phyloP scores from a whole-genome alignment of 805 yeast genomes.

The Alloascoidea hylecoeti region DNA sequence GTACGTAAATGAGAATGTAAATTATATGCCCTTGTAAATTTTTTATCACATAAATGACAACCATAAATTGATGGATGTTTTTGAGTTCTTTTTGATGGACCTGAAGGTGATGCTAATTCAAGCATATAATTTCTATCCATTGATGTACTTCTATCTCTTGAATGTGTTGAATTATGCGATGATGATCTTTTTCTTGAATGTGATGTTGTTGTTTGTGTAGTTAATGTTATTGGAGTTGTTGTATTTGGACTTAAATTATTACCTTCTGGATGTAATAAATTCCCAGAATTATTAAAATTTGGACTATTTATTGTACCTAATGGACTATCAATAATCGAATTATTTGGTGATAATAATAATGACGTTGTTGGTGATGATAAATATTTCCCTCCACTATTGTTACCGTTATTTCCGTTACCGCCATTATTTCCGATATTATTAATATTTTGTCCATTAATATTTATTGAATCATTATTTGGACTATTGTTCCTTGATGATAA shows the following conservation, averaged over 20 bases:
- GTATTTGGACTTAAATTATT: too few relatives aligned
- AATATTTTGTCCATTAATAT: too few relatives aligned
- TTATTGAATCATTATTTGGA: too few relatives aligned
- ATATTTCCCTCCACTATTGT: background rate
- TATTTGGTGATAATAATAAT: background rate
- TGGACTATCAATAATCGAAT: background rate
- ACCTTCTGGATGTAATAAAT: background rate
- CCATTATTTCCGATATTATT: too few relatives aligned
- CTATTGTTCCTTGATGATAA: background rate
- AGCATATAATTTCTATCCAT: slow-evolving; percentile 37
- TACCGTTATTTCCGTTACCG: too few relatives aligned
- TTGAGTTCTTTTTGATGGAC: slow-evolving; percentile 39
- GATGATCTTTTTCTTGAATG: slow-evolving; percentile 6
- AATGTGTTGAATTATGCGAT: slow-evolving; percentile 5
- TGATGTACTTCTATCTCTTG: slow-evolving; percentile 12
- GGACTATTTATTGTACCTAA: background rate
- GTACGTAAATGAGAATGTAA: slow-evolving; percentile 84
- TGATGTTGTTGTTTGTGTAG: too few relatives aligned
- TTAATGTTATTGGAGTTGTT: too few relatives aligned
- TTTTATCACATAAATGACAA: slow-evolving; percentile 75
- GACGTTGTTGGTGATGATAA: slow-evolving; percentile 1
- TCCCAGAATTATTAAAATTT: background rate
- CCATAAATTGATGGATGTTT: slow-evolving; percentile 60
- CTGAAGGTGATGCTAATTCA: slow-evolving; percentile 48
- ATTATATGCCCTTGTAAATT: slow-evolving; percentile 88